These are phyloP conservation scores for Xerocomus potaroensis DNA, from an alignment of 768 basidiomycete species.

Conservation along the genomic window DNA sequence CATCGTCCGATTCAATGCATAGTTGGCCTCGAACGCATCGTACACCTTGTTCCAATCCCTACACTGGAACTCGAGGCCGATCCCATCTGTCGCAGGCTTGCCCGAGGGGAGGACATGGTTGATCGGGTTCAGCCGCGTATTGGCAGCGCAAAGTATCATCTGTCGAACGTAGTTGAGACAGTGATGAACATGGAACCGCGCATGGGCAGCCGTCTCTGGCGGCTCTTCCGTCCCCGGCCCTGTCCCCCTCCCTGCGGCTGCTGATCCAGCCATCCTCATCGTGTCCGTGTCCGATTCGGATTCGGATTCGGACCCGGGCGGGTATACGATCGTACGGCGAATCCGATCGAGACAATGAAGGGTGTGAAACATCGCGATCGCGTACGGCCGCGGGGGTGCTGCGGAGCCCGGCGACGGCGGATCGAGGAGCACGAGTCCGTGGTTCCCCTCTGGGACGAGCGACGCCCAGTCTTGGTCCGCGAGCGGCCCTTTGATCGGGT, in stretches of 20 bases:
- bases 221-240: background rate
- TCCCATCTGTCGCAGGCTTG: slow-evolving; percentile 15
- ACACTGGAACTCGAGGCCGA: slow-evolving; percentile 20
- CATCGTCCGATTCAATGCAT: slow-evolving; percentile 19
- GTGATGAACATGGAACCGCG: slow-evolving; percentile 24
- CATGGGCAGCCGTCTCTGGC: background rate
- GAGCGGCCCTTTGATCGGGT: slow-evolving; percentile 19
- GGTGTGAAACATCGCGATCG: slow-evolving; percentile 37
- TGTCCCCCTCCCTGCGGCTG: too few relatives aligned
- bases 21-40: slow-evolving; percentile 17
- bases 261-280: too few relatives aligned
- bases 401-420: background rate
- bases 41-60: slow-evolving; percentile 22
- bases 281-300: too few relatives aligned
- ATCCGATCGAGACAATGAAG: slow-evolving; percentile 38
- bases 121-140: slow-evolving; percentile 29
- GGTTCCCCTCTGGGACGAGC: slow-evolving; percentile 18
- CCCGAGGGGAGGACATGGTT: slow-evolving; percentile 13
- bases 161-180: slow-evolving; percentile 41
- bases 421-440: slow-evolving; percentile 17
- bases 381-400: slow-evolving; percentile 24
- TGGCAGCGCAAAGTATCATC: slow-evolving; percentile 34
- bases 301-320: background rate
- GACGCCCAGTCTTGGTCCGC: slow-evolving; percentile 25
- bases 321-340: slow-evolving; percentile 23